Base-by-base conservation (phyloP, 2,329 filamentous ascomycete genomes). In the Hypoxylon sp. region DNA sequence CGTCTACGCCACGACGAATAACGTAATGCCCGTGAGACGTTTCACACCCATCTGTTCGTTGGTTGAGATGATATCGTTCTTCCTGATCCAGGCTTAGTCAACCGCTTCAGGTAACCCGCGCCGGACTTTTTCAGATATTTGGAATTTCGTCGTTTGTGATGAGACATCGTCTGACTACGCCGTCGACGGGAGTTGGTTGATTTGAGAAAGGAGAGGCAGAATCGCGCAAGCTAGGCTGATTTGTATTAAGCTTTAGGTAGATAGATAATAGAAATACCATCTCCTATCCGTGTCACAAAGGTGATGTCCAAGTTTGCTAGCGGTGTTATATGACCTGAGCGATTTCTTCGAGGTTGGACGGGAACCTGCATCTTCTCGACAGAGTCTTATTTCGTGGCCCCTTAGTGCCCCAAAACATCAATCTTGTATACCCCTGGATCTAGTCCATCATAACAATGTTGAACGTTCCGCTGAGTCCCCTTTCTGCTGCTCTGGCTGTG, bases 371-470 rank as follows among this genome's bases (percentile, higher is more conserved):
- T 21, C 9, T 41, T 19, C 12, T 6, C 25, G 25, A 41, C 37
- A 9, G 19, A 21, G 11, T 41, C 9, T n/a, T 9, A 41, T 21
- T 8, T 37, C n/a, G 4, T 12, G n/a, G 29, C 12, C 19, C 27
- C 32, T 7, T 48, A 9, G 25, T 41, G n/a, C 21, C 8, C 8
- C 32, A 16, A 16, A 27, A 59, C 46, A 7, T 43, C 21, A n/a
- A 16, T 50, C 16, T 53, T 19, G 14, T 30, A 47, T 16, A 11
- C 21, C 11, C 48, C 14, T 25, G 12, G 39, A 47, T 14, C 16
- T 12, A 39, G 21, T 12, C 29, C 25, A 12, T 51, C 45, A 25
- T 43, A 23, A 64, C 8, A 5, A 64, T 51, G 65, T 46, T 50
- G 25, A 43, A 12, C n/a, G 25, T 65, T 19, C 3, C 27, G 32